Percentiles rank a stretch among this genome's conserved stretches.
phyloP scores from a whole-genome alignment of 768 basidiomycete species.

The Lyophyllum decastes region DNA sequence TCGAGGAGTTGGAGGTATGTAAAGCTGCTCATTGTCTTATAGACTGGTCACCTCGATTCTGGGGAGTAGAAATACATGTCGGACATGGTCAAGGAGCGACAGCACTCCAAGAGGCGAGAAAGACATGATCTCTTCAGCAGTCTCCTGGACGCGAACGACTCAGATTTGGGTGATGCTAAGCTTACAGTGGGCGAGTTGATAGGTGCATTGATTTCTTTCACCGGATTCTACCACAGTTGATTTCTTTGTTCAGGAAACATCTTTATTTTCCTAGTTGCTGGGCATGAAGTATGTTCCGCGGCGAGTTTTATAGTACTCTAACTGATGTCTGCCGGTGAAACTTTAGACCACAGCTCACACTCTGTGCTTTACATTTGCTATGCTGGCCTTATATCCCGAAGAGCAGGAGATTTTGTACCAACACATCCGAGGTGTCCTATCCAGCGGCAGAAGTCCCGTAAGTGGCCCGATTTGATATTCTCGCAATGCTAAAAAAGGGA shows the following conservation, averaged over 20 bases:
- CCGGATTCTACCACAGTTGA: neutral
- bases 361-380: constrained; percentile 36
- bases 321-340: neutral
- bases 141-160: constrained; percentile 51
- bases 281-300: constrained; percentile 49
- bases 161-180: constrained; percentile 31
- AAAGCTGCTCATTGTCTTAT: neutral
- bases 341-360: constrained; percentile 40
- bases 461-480: constrained; percentile 3
- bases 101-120: constrained; percentile 33
- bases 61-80: constrained; percentile 41
- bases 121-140: constrained; percentile 54
- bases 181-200: constrained; percentile 46
- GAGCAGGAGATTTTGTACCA: constrained; percentile 44
- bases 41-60: neutral
- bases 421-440: constrained; percentile 33
- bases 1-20: constrained; percentile 44
- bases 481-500: neutral
- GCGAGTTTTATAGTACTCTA: neutral
- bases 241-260: constrained; percentile 35
- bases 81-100: constrained; percentile 54
- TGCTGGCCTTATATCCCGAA: constrained; percentile 43
- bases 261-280: constrained; percentile 59
- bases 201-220: constrained; percentile 18
- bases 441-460: constrained; percentile 32